Base-by-base conservation (phyloP, 2,329 filamentous ascomycete genomes). In the Diaporthe sp. region DNA sequence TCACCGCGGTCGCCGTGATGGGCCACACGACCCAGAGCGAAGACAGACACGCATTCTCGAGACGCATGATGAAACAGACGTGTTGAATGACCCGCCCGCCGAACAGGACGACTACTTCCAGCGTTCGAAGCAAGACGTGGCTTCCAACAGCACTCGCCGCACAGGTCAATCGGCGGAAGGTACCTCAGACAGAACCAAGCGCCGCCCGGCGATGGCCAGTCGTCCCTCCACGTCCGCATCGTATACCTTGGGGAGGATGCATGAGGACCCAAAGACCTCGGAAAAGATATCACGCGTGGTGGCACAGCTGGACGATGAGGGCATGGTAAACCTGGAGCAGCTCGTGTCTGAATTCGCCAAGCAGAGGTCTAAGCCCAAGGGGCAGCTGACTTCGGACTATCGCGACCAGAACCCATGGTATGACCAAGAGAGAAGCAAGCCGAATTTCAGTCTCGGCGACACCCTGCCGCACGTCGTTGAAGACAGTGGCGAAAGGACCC, bases 321-420 rank as follows among this genome's bases (percentile, higher is more conserved):
- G 75, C 22, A 31, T 62, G 53, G 73, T 39, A 6, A 68, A 73
- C 10, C 59, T 76, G 17, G 51, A 70, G 28, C 68, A 72, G 0
- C 75, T 76, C 5, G 61, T 71, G 13, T 39, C 51, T 19, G 49
- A 67, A 17, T 72, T 75, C n/a, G 73, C 73, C 6, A 73, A 62
- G 31, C 57, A 70, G 68, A 34, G 34, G 34, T n/a, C 37, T 5
- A 72, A 31, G 44, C 73, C 59, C 5, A 76, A 73, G 59, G 75
- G 73, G 4, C 59, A 59, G 39, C 34, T 75, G 19, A 31, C 59
- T 1, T 12, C 22, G 1, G 76, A 78, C 9, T 81, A 81, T 37
- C 76, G 77, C 17, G 72, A 79, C 15, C 53, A 65, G n/a, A 81
- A 81, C 72, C 80, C 80, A 3, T 81, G 77, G 80, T 76, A 81